Percentiles rank a stretch among this genome's conserved stretches.
Conservation (phyloP, 2,329 filamentous ascomycete genomes). For the Fusarium secorum region DNA sequence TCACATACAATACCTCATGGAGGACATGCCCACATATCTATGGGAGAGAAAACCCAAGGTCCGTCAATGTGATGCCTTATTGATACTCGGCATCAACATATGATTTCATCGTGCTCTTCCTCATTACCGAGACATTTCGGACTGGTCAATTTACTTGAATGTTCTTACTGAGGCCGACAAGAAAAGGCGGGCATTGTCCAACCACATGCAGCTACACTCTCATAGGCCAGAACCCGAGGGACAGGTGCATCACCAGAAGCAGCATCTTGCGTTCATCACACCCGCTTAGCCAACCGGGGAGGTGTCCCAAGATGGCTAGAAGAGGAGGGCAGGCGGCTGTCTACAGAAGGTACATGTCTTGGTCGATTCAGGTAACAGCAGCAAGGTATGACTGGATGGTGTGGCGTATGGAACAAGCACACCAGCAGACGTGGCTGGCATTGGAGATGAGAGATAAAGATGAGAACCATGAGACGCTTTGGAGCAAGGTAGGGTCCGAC, state of each 20-base stretch:
- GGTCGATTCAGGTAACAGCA: conserved; percentile 13
- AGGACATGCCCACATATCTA: not conserved
- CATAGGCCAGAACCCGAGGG: conserved; percentile 16
- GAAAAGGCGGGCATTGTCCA: conserved; percentile 9
- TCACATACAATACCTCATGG: not conserved
- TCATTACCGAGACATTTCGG: conserved; percentile 20
- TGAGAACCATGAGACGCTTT: not conserved
- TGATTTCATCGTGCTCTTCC: not conserved
- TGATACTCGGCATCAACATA: not conserved
- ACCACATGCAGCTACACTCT: conserved; percentile 11
- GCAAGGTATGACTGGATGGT: conserved; percentile 13
- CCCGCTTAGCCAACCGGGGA: conserved; percentile 29
- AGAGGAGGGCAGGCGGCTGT: conserved; percentile 12
- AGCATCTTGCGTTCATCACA: conserved; percentile 36
- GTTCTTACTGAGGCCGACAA: not conserved
- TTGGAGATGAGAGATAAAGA: conserved; percentile 24
- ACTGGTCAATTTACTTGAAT: not conserved
- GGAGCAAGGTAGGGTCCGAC: conserved; percentile 12
- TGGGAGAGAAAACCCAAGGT: not conserved
- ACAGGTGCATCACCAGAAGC: conserved; percentile 29
- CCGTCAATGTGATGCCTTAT: not conserved
- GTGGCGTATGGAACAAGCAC: conserved; percentile 27
- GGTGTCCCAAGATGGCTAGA: conserved; percentile 32
- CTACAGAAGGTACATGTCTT: conserved; percentile 10
- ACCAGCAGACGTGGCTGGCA: conserved; percentile 31